phyloP scores from a whole-genome alignment of 1,284 basidiomycete species.

The Chalciporus piperatoides region DNA sequence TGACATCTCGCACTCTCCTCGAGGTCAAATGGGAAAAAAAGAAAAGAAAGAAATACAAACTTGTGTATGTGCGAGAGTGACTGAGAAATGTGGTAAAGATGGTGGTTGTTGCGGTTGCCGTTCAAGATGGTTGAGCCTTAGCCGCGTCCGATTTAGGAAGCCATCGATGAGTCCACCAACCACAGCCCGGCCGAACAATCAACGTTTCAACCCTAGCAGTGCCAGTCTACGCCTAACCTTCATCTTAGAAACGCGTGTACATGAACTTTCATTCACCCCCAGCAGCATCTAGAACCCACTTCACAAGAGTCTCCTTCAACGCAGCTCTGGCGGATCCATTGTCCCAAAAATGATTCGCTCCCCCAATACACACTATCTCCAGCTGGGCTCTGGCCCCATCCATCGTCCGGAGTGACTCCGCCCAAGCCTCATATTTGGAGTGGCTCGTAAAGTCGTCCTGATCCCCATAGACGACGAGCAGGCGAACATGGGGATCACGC shows the following conservation, averaged over 20 bases:
- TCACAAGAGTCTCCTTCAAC: conserved; percentile 19
- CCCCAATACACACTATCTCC: conserved; percentile 34
- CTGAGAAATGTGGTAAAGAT: conserved; percentile 17
- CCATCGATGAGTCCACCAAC: too few relatives aligned
- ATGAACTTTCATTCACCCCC: conserved; percentile 1
- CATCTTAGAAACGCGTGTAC: background rate
- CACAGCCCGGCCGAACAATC: background rate
- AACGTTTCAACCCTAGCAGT: conserved; percentile 17
- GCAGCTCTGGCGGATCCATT: conserved; percentile 17
- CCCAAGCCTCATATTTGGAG: conserved; percentile 56
- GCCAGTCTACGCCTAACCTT: background rate
- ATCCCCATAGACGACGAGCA: conserved; percentile 69
- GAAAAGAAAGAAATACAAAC: conserved; percentile 15
- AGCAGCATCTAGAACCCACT: conserved; percentile 25
- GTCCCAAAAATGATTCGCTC: conserved; percentile 49
- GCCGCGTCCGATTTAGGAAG: conserved; percentile 18
- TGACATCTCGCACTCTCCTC: conserved; percentile 29
- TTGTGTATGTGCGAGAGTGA: conserved; percentile 9
- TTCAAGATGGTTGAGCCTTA: conserved; percentile 13
- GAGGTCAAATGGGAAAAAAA: conserved; percentile 14
- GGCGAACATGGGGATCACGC: conserved; percentile 39
- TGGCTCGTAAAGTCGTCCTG: conserved; percentile 67
- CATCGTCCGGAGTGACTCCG: conserved; percentile 34
- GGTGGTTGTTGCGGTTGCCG: conserved; percentile 32
- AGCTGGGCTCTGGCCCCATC: conserved; percentile 21